Conservation (phyloP, 2,329 filamentous ascomycete genomes). For the Penicillium sp. region DNA sequence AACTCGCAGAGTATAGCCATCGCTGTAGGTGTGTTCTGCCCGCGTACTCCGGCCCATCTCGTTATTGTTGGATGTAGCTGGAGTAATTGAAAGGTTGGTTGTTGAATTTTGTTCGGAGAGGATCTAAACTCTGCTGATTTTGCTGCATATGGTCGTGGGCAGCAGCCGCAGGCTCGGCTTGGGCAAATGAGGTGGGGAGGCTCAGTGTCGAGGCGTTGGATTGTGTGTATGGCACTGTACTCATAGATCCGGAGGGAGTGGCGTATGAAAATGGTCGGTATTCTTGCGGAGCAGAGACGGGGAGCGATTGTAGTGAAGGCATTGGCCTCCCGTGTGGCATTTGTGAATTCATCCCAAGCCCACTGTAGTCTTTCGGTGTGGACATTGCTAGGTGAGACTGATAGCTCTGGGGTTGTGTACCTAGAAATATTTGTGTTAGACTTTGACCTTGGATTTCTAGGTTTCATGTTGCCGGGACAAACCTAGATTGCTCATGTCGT, state of each 20-base stretch:
- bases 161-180: constrained; percentile 30
- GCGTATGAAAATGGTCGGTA: constrained; percentile 40
- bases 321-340: constrained; percentile 34
- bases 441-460: not conserved
- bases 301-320: constrained; percentile 34
- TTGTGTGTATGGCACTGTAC: constrained; percentile 37
- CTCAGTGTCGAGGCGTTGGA: constrained; percentile 40
- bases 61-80: constrained; percentile 32
- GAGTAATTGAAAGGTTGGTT: constrained; percentile 36
- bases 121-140: constrained; percentile 25
- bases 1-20: constrained; percentile 5
- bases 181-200: constrained; percentile 39
- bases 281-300: constrained; percentile 39
- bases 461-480: constrained; percentile 8
- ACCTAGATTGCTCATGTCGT: constrained; percentile 36
- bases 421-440: constrained; percentile 24
- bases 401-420: constrained; percentile 34
- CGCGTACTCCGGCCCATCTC: not conserved
- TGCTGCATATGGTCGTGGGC: constrained; percentile 31
- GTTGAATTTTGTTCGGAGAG: constrained; percentile 33
- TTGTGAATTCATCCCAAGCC: constrained; percentile 32
- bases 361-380: constrained; percentile 29
- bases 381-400: constrained; percentile 34
- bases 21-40: constrained; percentile 11
- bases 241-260: constrained; percentile 32